Base-by-base conservation (phyloP, 2,329 filamentous ascomycete genomes). In the Sarocladium strictum region DNA sequence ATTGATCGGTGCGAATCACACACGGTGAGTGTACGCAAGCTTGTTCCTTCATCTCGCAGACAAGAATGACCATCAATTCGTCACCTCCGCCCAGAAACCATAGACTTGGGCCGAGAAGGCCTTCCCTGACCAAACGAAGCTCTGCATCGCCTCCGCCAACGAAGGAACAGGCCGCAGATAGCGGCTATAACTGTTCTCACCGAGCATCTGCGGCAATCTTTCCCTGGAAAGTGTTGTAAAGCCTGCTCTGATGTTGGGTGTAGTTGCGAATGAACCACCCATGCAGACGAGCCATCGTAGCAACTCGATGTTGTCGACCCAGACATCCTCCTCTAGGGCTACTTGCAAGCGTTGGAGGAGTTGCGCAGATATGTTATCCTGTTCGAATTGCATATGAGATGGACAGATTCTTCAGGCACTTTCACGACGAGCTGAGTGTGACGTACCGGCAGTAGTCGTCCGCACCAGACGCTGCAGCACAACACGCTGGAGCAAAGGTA, bases 401-500 rank as follows among this genome's bases (percentile, higher is more conserved):
- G n/a, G n/a, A n/a, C n/a, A n/a, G n/a, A n/a, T n/a, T n/a, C n/a
- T n/a, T n/a, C n/a, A n/a, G n/a, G n/a, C n/a, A n/a, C n/a, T n/a
- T n/a, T n/a, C n/a, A n/a, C n/a, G 23, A 3, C 6, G 21, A 6
- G 40, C 40, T 5, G 9, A 4, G 9, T 15, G 3, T 27, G 27
- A 65, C 71, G 56, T 60, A 75, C 72, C 0, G 73, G 73, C 55
- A 76, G 68, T 0, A 67, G 60, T 11, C 63, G 67, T 26, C 62
- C 60, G 15, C 66, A 61, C 73, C 73, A 76, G 3, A 71, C 24
- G 32, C 63, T 74, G 57, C 72, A 75, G 40, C 72, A 64, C 0
- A 75, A 51, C 66, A 69, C 72, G 6, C 56, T 60, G 2, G 72
- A 70, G 53, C 67, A 72, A n/a, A 76, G 29, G 60, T 74, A 76